Conservation (phyloP, 176 grass and related monocot species). For the Puccinellia tenuiflora region DNA sequence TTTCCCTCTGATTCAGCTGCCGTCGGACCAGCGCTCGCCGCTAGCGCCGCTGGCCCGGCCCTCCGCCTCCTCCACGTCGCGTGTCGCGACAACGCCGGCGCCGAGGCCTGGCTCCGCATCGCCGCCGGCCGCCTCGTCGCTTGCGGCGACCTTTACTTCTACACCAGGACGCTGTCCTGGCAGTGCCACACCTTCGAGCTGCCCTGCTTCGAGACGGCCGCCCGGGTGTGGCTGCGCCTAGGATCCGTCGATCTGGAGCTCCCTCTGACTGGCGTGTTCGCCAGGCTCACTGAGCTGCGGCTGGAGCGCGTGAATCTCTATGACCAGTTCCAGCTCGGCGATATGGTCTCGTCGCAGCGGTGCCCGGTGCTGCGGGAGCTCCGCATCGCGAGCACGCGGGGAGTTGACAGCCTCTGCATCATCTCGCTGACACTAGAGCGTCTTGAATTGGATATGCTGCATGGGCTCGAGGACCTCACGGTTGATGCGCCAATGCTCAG, state of each 20-base stretch:
- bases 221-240: constrained; percentile 3
- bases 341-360: not conserved
- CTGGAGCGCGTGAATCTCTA: not conserved
- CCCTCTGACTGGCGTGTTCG: not conserved
- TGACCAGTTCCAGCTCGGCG: not conserved
- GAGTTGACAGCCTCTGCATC: not conserved
- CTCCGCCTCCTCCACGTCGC: constrained; percentile 1
- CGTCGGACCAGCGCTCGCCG: not conserved
- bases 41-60: not conserved
- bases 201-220: constrained; percentile 4
- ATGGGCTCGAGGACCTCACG: not conserved
- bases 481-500: not conserved
- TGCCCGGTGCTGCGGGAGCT: constrained; percentile 5
- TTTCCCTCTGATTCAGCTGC: not conserved
- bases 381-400: not conserved
- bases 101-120: not conserved
- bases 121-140: not conserved
- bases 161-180: not conserved
- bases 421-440: not conserved
- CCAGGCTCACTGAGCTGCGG: not conserved
- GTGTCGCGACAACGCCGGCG: not conserved
- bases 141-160: not conserved
- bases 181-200: not conserved
- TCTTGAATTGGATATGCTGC: not conserved
- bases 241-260: not conserved